Evolutionary conservation across 768 basidiomycete species (phyloP), one percentile per base, ranked within the genome.

Genomic region (Calocybe cyanea): DNA sequence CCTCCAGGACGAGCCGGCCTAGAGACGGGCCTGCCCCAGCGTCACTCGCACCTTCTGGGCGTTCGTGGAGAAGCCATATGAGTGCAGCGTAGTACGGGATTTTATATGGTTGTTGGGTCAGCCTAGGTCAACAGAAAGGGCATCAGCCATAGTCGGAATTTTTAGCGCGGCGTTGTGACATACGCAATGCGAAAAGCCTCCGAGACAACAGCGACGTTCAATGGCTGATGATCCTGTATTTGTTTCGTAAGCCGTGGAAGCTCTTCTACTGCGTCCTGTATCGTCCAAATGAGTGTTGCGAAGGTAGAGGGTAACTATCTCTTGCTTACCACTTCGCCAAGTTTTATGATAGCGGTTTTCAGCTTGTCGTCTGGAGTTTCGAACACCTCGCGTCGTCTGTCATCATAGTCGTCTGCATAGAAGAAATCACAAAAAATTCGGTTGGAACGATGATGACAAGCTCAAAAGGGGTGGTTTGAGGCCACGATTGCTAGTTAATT

Each of bases 101-200:
- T 72, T 98, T 99, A 72, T 82, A 93, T 0, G 94, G 93, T 56
- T 96, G 87, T 66, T 97, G 91, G 0, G 86, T 91, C 42, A 91
- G 81, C 40, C 90, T 92, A 58, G 4, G 52, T n/a, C n/a, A 34
- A 21, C n/a, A 14, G 14, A n/a, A 35, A n/a, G 11, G 11, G 25
- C 25, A 6, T 11, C 5, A 28, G 5, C 11, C 11, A 28, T 5
- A 11, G 25, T 28, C 6, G 25, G 17, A 14, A 18, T 14, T 35
- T 35, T 35, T 18, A 35, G n/a, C 48, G 49, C 46, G 31, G 3
- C 24, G 23, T 13, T 45, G 40, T 11, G 17, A 24, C 74, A 14
- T 53, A 87, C 90, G 77, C 85, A 61, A 83, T 69, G 36, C 87
- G 82, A 62, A 92, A 76, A 7, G 83, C 83, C 54, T 91, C 89